These are phyloP conservation scores for Cokeromyces recurvatus DNA, from an alignment of 371 early-diverging fungal genomes.

Conservation along the genomic window DNA sequence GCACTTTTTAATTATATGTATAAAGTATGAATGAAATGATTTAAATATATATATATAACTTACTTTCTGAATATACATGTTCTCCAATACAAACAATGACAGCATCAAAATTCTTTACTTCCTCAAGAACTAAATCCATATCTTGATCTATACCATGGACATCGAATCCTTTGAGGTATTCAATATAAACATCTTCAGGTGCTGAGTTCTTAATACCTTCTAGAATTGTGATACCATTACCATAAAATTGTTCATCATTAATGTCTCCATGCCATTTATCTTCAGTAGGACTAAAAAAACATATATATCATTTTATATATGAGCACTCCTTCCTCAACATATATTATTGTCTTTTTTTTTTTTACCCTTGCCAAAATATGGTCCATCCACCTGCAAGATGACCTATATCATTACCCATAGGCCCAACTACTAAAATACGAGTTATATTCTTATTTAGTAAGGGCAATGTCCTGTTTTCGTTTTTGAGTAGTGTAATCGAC, in stretches of 20 bases:
- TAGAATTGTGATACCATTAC: slow-evolving; percentile 39
- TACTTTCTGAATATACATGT: slow-evolving; percentile 44
- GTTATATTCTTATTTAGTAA: slow-evolving; percentile 16
- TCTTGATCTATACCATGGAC: slow-evolving; percentile 27
- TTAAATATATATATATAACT: slow-evolving; percentile 10
- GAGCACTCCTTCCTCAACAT: too few species aligned
- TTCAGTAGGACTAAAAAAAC: slow-evolving; percentile 16
- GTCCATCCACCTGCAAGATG: slow-evolving; percentile 58
- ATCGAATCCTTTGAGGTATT: slow-evolving; percentile 23
- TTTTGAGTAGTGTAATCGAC: slow-evolving; percentile 57
- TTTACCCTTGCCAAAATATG: slow-evolving; percentile 52
- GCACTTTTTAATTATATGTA: slow-evolving; percentile 6
- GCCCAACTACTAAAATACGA: slow-evolving; percentile 47
- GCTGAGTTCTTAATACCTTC: slow-evolving; percentile 35
- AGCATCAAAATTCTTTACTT: slow-evolving; percentile 36
- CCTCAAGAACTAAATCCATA: slow-evolving; percentile 25
- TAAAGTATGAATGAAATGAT: neutral
- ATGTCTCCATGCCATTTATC: slow-evolving; percentile 39
- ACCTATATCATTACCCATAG: slow-evolving; percentile 37
- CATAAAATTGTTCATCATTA: slow-evolving; percentile 44
- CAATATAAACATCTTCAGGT: slow-evolving; percentile 31
- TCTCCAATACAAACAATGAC: slow-evolving; percentile 48
- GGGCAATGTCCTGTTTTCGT: slow-evolving; percentile 43
- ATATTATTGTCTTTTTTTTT: too few species aligned
- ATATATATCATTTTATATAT: too few species aligned